Percentiles rank a stretch among this genome's conserved stretches.
Conservation (phyloP, 2,329 filamentous ascomycete genomes). For the Aspergillus puulaauensis region DNA sequence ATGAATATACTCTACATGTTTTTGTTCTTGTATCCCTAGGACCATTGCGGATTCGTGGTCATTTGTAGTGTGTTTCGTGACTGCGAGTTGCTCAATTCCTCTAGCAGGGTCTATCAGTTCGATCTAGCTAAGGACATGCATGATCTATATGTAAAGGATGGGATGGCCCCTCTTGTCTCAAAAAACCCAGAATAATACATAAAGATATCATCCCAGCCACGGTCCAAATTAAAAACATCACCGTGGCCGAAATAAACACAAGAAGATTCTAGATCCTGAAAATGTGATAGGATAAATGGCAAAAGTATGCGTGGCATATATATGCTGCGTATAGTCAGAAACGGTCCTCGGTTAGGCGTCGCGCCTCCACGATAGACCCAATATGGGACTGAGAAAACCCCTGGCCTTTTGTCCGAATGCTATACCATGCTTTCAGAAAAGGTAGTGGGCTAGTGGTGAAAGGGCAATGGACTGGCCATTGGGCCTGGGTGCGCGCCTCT, state of each 20-base stretch:
- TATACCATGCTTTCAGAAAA: constrained; percentile 39
- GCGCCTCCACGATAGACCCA: constrained; percentile 38
- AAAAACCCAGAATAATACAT: background rate
- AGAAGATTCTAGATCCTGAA: background rate
- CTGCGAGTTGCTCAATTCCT: background rate
- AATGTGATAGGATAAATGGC: background rate
- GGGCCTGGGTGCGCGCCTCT: constrained; percentile 21
- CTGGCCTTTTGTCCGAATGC: constrained; percentile 41
- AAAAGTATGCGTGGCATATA: background rate
- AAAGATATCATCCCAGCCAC: background rate
- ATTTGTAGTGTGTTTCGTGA: background rate
- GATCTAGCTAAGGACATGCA: background rate
- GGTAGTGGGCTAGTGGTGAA: constrained; percentile 40
- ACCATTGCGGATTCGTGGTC: background rate
- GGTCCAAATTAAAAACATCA: background rate
- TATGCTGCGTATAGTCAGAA: constrained; percentile 20
- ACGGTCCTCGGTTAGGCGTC: constrained; percentile 32
- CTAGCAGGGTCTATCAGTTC: background rate
- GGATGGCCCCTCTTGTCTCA: background rate
- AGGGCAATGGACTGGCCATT: constrained; percentile 25
- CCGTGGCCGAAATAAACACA: background rate
- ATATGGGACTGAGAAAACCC: constrained; percentile 46
- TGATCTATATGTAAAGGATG: background rate
- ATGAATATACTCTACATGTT: background rate
- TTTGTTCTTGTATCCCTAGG: background rate